These are phyloP conservation scores for Gastrolobium bilobum DNA, from an alignment of 306 rosid species.

Conservation along the genomic window DNA sequence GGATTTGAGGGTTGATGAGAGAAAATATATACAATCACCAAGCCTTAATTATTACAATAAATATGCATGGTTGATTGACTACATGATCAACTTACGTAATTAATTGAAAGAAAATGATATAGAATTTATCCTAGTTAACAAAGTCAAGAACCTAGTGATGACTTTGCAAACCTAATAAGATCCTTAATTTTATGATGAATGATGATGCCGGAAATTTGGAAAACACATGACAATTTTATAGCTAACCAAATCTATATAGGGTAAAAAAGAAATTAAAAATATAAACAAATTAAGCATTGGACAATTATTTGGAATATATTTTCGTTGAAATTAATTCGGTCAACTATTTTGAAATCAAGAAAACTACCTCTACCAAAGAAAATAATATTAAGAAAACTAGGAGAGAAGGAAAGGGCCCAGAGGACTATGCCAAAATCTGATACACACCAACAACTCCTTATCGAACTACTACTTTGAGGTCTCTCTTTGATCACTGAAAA, in stretches of 20 bases:
- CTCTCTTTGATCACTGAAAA: conserved; percentile 39
- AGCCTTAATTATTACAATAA: not conserved
- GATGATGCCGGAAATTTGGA: not conserved
- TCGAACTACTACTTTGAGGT: conserved; percentile 54
- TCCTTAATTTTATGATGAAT: not conserved
- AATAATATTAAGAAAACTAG: conserved; percentile 16
- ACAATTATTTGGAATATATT: conserved; percentile 15
- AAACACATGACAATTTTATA: not conserved
- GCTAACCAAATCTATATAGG: not conserved
- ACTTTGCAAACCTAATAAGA: not conserved
- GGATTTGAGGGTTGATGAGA: not conserved
- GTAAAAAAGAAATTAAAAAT: not conserved
- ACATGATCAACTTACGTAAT: not conserved
- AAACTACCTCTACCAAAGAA: not conserved
- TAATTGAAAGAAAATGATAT: not conserved
- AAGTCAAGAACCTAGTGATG: conserved; percentile 8
- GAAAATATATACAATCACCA: not conserved
- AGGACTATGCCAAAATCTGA: conserved; percentile 52
- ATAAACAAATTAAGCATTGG: not conserved
- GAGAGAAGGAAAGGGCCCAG: conserved; percentile 42
- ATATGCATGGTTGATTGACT: not conserved
- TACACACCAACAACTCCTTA: conserved; percentile 53
- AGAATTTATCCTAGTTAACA: not conserved
- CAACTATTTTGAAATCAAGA: not conserved
- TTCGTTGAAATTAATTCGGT: conserved; percentile 1